Conservation (phyloP, 2,329 filamentous ascomycete genomes). For the Colletotrichum tofieldiae region DNA sequence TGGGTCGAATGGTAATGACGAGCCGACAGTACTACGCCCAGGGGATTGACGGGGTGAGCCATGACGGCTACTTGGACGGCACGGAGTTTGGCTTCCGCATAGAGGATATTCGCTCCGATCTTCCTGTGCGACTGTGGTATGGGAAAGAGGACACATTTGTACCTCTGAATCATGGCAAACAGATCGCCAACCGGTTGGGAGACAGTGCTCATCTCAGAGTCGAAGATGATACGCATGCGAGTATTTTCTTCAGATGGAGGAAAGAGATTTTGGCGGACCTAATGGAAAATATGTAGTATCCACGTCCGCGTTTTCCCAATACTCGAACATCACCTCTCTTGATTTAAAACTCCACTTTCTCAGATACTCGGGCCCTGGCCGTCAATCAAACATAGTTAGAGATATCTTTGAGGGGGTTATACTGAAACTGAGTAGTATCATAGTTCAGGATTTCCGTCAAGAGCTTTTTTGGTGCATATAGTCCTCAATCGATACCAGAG, state of each 20-base stretch:
- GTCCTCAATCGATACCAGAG: background rate
- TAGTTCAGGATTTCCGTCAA: background rate
- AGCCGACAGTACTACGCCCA: conserved; percentile 37
- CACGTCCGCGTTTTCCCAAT: too few species aligned
- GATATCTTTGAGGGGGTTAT: fast-evolving
- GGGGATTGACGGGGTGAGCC: conserved; percentile 34
- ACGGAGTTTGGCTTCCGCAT: conserved; percentile 39
- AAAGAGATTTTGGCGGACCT: conserved; percentile 27
- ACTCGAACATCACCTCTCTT: background rate
- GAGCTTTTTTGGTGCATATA: background rate
- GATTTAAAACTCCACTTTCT: background rate
- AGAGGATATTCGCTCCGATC: conserved; percentile 31
- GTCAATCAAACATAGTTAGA: background rate
- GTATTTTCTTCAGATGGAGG: conserved; percentile 37
- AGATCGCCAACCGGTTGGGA: conserved; percentile 39
- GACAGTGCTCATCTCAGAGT: conserved; percentile 13
- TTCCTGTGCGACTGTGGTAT: conserved; percentile 39
- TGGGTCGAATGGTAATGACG: conserved; percentile 30
- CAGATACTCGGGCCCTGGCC: background rate
- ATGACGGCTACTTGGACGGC: conserved; percentile 28
- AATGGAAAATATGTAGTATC: background rate
- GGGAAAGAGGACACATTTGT: conserved; percentile 34
- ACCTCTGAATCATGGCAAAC: conserved; percentile 33
- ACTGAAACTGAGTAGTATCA: background rate
- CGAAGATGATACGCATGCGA: conserved; percentile 41